A percentile compares a stretch with the other conserved stretches of the same genome.
Conservation (phyloP, 208 protist genomes). For the Leishmania mexicana region DNA sequence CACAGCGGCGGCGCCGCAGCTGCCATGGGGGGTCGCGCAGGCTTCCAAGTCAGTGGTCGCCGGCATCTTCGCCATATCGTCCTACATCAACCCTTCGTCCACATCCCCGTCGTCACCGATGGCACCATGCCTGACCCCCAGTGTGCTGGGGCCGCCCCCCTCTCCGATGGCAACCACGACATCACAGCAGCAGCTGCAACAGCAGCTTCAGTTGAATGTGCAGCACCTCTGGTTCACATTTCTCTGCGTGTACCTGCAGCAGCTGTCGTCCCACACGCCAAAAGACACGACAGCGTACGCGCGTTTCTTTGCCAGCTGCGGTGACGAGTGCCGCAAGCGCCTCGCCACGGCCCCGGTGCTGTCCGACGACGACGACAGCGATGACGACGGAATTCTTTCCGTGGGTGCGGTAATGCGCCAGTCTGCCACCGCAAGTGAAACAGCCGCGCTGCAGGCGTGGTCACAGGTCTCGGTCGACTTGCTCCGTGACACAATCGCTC, state of each 20-base stretch:
- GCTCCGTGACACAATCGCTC: slow-evolving; percentile 52
- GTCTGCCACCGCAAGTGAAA: slow-evolving; percentile 10
- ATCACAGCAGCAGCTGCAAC: neutral
- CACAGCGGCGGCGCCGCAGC: neutral
- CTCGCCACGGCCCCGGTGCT: neutral
- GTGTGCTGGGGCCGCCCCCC: slow-evolving; percentile 11
- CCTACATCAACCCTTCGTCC: neutral
- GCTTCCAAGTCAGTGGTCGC: slow-evolving; percentile 26
- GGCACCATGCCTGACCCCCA: neutral
- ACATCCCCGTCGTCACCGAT: neutral
- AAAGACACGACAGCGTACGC: slow-evolving; percentile 44
- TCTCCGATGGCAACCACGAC: neutral
- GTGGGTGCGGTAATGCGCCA: neutral
- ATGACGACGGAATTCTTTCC: neutral
- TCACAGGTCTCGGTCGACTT: slow-evolving; percentile 40
- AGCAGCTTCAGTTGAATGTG: neutral
- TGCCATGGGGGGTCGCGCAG: slow-evolving; percentile 11
- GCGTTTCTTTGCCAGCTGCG: slow-evolving; percentile 48
- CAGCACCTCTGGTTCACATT: slow-evolving; percentile 64
- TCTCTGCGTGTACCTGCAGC: slow-evolving; percentile 73
- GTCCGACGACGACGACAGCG: neutral
- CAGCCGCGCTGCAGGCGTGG: slow-evolving; percentile 33
- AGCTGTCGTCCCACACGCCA: slow-evolving; percentile 58
- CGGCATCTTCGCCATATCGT: slow-evolving; percentile 23
- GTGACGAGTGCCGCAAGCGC: slow-evolving; percentile 10